Evolutionary conservation across 805 yeast species (phyloP), one percentile per base, ranked within the genome.

Genomic region (Candida pseudofarinosa): DNA sequence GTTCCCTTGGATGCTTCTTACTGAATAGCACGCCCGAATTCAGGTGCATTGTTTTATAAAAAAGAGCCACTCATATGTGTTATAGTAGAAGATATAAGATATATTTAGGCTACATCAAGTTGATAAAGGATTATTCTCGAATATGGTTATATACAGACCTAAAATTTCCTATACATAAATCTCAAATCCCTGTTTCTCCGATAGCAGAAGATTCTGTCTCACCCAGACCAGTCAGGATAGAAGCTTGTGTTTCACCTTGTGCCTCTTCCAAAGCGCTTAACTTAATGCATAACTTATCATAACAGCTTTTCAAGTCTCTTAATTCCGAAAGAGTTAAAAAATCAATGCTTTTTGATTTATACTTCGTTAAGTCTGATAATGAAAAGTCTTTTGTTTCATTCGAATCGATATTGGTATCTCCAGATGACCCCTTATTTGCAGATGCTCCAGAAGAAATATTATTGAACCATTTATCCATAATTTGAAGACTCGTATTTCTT

Each of bases 381-480:
- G 15, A 8, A n/a, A n/a, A n/a, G 10, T 23, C 28, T 13, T 19
- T 20, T 8, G 4, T 35, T 19, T 33, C 36, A 3, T 35, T 19
- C n/a, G 23, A 18, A 8, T 35, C 38, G 13, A 26, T 10, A 7
- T 14, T 37, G 30, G 3, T 14, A 3, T 19, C 17, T 39, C 32
- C 34, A 36, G 19, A 26, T 15, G 17, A 17, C 39, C 26, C 26
- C 35, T 34, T 15, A 26, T 13, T n/a, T 8, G 7, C 7, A 8
- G 17, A 32, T 15, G 28, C 14, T 3, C 16, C 38, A 31, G 38
- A 39, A 35, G 39, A 37, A 7, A 69, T 47, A 48, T 66, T 68
- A 47, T 59, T 65, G 44, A 69, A 66, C 73, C 74, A 69, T 45
- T 60, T 65, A 45, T 69, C 75, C 69, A 69, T 67, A 14, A 69